phyloP scores from a whole-genome alignment of 140 eudicot species.

The Stevia rebaudiana region DNA sequence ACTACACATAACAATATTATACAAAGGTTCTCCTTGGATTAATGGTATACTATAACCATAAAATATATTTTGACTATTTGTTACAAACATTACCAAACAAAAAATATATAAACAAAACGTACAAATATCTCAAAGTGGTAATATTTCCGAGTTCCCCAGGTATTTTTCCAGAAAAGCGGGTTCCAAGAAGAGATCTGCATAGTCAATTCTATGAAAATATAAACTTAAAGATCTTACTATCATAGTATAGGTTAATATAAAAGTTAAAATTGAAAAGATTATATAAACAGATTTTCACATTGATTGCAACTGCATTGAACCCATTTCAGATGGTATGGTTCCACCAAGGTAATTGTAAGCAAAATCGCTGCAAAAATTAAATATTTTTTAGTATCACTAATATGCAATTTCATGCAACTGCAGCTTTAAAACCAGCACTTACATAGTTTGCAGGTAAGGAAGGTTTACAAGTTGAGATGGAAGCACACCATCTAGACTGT shows the following conservation, averaged over 20 bases:
- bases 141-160: conserved; percentile 66
- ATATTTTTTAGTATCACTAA: not conserved
- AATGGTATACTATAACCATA: no score
- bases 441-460: conserved; percentile 57
- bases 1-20: no score
- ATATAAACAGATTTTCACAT: conserved; percentile 36
- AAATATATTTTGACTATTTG: not conserved
- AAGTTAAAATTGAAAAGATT: not conserved
- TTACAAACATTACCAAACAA: not conserved
- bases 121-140: conserved; percentile 61
- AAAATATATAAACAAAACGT: conserved; percentile 25
- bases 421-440: conserved; percentile 17
- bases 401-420: no score
- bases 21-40: no score
- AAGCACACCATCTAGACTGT: conserved; percentile 71
- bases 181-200: conserved; percentile 73
- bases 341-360: conserved; percentile 74
- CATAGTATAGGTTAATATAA: not conserved
- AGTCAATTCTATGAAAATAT: not conserved
- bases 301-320: conserved; percentile 38
- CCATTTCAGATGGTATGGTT: conserved; percentile 70
- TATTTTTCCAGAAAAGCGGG: conserved; percentile 63
- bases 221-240: not conserved
- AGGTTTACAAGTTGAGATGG: conserved; percentile 56
- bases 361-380: conserved; percentile 48